Evolutionary conservation across 179 eudicot genomes (phyloP).

Genomic region (Spinacia oleracea): DNA sequence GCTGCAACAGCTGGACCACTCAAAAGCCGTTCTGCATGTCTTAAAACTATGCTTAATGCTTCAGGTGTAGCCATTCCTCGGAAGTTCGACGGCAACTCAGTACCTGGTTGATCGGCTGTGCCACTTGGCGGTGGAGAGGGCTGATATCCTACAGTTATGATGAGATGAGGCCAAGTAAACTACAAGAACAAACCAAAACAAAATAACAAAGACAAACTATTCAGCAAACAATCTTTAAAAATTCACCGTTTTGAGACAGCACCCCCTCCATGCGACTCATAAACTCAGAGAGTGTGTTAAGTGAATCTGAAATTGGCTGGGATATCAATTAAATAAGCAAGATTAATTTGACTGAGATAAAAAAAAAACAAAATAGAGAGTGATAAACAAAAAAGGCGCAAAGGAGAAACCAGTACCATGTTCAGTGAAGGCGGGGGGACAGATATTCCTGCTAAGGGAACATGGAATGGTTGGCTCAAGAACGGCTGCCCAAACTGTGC

Average conservation of each 20-base stretch:
- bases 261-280: slow-evolving; percentile 81
- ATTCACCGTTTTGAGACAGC: slow-evolving; percentile 70
- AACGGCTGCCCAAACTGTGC: slow-evolving; percentile 54
- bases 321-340: slow-evolving; percentile 15
- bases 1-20: slow-evolving; percentile 55
- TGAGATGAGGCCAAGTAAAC: not conserved
- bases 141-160: slow-evolving; percentile 47
- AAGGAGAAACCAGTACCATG: slow-evolving; percentile 40
- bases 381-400: not conserved
- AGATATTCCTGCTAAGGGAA: slow-evolving; percentile 50
- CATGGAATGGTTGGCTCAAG: slow-evolving; percentile 49
- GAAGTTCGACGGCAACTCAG: slow-evolving; percentile 49
- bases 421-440: slow-evolving; percentile 62
- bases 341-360: not conserved
- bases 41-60: slow-evolving; percentile 61
- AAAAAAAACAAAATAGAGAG: not conserved
- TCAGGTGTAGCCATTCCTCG: slow-evolving; percentile 74
- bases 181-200: not conserved
- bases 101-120: slow-evolving; percentile 40
- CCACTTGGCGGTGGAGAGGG: slow-evolving; percentile 44
- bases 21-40: slow-evolving; percentile 72
- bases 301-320: slow-evolving; percentile 93
- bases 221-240: not conserved
- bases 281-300: slow-evolving; percentile 81
- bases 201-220: not conserved